Conservation (phyloP, 2,329 filamentous ascomycete species). For the Nemania serpens region DNA sequence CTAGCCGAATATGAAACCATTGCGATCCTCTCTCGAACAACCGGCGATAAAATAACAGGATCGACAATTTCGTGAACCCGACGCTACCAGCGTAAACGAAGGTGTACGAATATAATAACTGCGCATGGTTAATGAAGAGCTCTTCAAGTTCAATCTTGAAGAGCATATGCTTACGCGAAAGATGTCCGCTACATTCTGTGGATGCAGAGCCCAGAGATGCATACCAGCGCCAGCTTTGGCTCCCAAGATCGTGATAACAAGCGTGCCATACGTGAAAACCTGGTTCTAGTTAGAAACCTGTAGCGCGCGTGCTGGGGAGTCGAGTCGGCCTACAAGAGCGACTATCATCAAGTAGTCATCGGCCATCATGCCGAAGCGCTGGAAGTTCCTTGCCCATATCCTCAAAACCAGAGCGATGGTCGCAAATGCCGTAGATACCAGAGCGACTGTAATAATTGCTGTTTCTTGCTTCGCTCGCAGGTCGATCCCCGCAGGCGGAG, state of each 20-base stretch:
- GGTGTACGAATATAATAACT: slow-evolving; percentile 41
- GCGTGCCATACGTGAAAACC: slow-evolving; percentile 30
- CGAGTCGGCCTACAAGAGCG: slow-evolving; percentile 30
- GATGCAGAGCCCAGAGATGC: slow-evolving; percentile 31
- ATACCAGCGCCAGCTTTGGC: slow-evolving; percentile 32
- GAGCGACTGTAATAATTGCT: slow-evolving; percentile 31
- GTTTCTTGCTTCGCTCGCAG: slow-evolving; percentile 24
- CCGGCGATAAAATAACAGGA: slow-evolving; percentile 41
- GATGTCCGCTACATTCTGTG: slow-evolving; percentile 23
- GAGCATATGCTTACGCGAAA: slow-evolving; percentile 28
- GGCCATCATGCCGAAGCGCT: slow-evolving; percentile 32
- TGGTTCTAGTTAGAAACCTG: slow-evolving; percentile 10
- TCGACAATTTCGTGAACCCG: slow-evolving; percentile 40
- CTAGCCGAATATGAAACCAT: slow-evolving; percentile 34
- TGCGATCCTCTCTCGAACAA: slow-evolving; percentile 39
- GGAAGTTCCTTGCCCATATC: slow-evolving; percentile 31
- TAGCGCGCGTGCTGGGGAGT: not conserved
- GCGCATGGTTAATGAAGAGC: not conserved
- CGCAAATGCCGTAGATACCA: slow-evolving; percentile 30
- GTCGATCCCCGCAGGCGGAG: slow-evolving; percentile 28
- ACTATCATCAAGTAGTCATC: slow-evolving; percentile 36
- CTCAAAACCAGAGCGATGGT: slow-evolving; percentile 29
- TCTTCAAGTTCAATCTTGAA: not conserved
- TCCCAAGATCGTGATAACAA: slow-evolving; percentile 31
- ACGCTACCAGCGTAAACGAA: slow-evolving; percentile 40